A percentile compares a stretch with the other conserved stretches of the same genome.
Conservation (phyloP, 164 flowering plant species). For the Pachysandra terminalis region DNA sequence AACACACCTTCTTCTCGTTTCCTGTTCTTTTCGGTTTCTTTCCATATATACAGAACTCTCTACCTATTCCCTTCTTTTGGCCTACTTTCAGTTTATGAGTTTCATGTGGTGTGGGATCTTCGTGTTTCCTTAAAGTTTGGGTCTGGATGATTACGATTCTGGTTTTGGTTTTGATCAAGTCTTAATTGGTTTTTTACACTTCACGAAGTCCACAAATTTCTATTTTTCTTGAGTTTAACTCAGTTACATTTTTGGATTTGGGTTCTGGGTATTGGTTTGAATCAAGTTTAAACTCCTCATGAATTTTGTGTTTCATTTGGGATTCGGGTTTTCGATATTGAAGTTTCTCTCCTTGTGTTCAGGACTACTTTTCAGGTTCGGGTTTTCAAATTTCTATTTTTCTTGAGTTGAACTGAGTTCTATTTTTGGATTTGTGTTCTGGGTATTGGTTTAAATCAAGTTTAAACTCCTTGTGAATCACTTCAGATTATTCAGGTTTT, state of each 20-base stretch:
- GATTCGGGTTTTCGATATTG: slow-evolving; percentile 1
- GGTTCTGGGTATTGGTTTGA: neutral
- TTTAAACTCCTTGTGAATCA: slow-evolving; percentile 4
- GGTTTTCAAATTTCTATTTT: neutral
- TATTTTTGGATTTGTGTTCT: neutral
- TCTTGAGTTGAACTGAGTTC: too few relatives aligned
- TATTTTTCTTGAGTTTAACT: neutral
- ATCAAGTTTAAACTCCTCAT: too few relatives aligned
- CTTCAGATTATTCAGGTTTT: neutral
- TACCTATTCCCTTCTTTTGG: too few relatives aligned
- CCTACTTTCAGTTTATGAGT: neutral
- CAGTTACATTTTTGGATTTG: too few relatives aligned
- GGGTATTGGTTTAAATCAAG: neutral
- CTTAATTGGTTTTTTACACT: neutral
- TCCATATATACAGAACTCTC: neutral
- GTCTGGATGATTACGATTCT: neutral
- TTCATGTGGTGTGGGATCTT: neutral
- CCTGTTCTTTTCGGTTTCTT: neutral
- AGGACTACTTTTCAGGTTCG: neutral
- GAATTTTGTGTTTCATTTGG: slow-evolving; percentile 7
- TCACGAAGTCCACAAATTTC: neutral
- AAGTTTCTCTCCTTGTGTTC: neutral
- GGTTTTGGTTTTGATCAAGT: neutral
- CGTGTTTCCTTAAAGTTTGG: slow-evolving; percentile 5
- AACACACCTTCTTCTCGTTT: neutral